Evolutionary conservation across 192 early-diverging fungal genomes (phyloP).

Genomic region (Allomyces macrogynus): DNA sequence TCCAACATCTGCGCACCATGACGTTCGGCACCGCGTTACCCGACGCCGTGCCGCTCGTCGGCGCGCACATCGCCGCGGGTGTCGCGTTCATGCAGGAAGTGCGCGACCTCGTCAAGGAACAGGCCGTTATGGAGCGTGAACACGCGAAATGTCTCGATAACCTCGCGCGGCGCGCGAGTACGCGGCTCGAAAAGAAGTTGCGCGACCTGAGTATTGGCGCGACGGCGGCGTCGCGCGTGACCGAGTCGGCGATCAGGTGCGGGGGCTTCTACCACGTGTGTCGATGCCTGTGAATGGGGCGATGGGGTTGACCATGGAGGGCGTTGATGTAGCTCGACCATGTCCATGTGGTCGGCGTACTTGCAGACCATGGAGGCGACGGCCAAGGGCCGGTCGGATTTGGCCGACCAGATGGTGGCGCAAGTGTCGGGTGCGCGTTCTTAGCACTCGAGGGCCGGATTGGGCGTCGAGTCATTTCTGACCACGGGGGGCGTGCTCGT

Average conservation of each 20-base stretch:
- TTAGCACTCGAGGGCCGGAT: too few species aligned
- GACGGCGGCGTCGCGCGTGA: neutral
- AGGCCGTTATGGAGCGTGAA: neutral
- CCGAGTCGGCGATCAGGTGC: too few species aligned
- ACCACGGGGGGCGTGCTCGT: too few species aligned
- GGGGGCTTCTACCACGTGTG: too few species aligned
- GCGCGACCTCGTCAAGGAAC: neutral
- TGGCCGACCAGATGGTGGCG: neutral
- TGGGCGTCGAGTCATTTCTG: too few species aligned
- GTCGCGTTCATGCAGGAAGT: neutral
- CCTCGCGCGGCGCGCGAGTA: neutral
- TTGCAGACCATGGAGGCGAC: too few species aligned
- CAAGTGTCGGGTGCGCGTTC: neutral
- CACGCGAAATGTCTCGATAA: neutral
- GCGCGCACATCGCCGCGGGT: neutral
- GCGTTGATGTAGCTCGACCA: too few species aligned
- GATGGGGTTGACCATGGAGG: too few species aligned
- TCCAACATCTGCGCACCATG: neutral
- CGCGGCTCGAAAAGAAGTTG: neutral
- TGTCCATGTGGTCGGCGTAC: too few species aligned
- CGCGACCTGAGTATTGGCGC: neutral
- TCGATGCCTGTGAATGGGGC: too few species aligned
- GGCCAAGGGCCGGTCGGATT: neutral
- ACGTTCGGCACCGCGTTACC: neutral
- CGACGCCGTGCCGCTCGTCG: neutral